Conservation (phyloP, 1,284 basidiomycete genomes). For the Pseudozyma hubeiensis region DNA sequence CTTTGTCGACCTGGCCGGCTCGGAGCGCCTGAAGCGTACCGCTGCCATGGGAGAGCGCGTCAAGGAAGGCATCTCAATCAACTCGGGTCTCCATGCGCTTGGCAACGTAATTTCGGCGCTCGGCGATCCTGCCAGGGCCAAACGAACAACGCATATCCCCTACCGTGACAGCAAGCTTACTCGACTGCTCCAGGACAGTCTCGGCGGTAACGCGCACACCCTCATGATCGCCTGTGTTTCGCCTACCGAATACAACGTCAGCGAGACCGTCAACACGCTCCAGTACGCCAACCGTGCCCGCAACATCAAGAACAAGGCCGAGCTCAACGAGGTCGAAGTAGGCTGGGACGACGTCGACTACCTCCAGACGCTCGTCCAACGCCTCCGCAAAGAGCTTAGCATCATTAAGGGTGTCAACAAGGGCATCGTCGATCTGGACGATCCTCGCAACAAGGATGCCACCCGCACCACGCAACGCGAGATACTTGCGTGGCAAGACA, state of each 20-base stretch:
- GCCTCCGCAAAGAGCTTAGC: slow-evolving; percentile 85
- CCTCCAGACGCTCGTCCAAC: slow-evolving; percentile 75
- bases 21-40: slow-evolving; percentile 77
- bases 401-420: slow-evolving; percentile 76
- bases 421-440: slow-evolving; percentile 40
- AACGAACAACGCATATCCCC: slow-evolving; percentile 78
- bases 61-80: slow-evolving; percentile 87
- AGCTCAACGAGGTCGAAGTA: slow-evolving; percentile 92
- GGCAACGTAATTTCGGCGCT: slow-evolving; percentile 98
- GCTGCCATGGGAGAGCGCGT: slow-evolving; percentile 84
- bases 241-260: slow-evolving; percentile 92
- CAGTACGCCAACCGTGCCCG: slow-evolving; percentile 97
- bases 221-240: slow-evolving; percentile 99
- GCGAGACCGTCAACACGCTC: slow-evolving; percentile 94
- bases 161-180: slow-evolving; percentile 98
- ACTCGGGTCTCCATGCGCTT: slow-evolving; percentile 92
- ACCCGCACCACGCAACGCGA: slow-evolving; percentile 72
- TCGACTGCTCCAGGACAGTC: slow-evolving; percentile 90
- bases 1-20: slow-evolving; percentile 96
- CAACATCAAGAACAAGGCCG: slow-evolving; percentile 95
- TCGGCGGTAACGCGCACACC: slow-evolving; percentile 97
- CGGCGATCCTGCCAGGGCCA: slow-evolving; percentile 82
- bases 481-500: slow-evolving; percentile 80
- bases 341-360: slow-evolving; percentile 99
- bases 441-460: slow-evolving; percentile 33